A percentile compares a stretch with the other conserved stretches of the same genome.
Evolutionary conservation across 1,139 yeast genomes (phyloP).

Genomic region (Nakaseomyces delphensis): DNA sequence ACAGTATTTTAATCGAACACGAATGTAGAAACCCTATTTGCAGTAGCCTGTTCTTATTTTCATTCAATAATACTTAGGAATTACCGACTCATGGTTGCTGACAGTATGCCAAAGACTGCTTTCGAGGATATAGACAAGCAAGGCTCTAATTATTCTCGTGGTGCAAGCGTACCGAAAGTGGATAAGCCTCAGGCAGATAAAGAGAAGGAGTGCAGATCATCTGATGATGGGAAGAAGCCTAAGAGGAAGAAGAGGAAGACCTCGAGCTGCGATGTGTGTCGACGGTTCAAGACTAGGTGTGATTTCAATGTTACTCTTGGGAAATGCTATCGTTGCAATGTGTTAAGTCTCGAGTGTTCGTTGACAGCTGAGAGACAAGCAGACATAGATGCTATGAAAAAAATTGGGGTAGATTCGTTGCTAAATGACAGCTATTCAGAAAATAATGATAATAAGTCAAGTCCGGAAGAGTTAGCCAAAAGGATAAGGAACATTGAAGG

Average conservation of each 20-base stretch:
- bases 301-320: conserved; percentile 37
- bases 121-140: not conserved
- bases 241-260: conserved; percentile 38
- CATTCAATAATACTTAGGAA: too few species aligned
- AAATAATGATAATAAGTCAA: not conserved
- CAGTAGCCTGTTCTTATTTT: too few species aligned
- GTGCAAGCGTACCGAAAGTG: not conserved
- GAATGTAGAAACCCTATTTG: too few species aligned
- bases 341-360: conserved; percentile 40
- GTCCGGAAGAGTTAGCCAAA: not conserved
- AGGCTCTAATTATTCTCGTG: not conserved
- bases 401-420: conserved; percentile 3
- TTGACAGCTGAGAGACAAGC: conserved; percentile 32
- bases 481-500: conserved; percentile 1
- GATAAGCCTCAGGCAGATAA: not conserved
- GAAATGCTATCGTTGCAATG: conserved; percentile 43
- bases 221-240: conserved; percentile 11
- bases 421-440: not conserved
- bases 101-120: too few species aligned
- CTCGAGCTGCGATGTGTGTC: conserved; percentile 43
- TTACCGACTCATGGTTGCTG: too few species aligned
- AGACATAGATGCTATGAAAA: conserved; percentile 17
- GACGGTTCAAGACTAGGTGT: conserved; percentile 47
- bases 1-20: too few species aligned
- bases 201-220: not conserved